Percentiles rank a stretch among this genome's conserved stretches.
phyloP scores from a whole-genome alignment of 441 rosid genomes.

The Populus trichocarpa region DNA sequence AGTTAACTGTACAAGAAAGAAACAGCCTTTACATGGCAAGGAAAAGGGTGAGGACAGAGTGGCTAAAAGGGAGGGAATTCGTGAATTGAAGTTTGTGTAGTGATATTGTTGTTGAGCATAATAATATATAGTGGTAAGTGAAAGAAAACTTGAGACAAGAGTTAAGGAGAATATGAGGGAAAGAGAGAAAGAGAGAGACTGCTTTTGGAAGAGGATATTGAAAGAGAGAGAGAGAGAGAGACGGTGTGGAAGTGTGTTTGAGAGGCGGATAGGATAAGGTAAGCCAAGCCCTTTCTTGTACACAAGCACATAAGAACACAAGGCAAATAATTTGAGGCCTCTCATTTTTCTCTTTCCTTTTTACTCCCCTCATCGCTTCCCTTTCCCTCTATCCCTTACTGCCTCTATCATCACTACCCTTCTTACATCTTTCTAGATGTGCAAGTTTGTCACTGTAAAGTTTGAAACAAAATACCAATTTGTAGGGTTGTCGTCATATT shows the following conservation, averaged over 20 bases:
- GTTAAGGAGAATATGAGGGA: constrained; percentile 8
- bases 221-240: background rate
- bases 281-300: constrained; percentile 26
- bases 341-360: constrained; percentile 41
- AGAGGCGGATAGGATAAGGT: constrained; percentile 73
- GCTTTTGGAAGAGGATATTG: constrained; percentile 20
- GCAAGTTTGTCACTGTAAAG: too few relatives aligned
- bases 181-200: background rate
- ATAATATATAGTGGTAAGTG: background rate
- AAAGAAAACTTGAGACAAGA: constrained; percentile 12
- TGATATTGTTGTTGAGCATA: background rate
- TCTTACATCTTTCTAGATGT: too few relatives aligned
- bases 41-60: background rate
- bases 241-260: background rate
- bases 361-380: background rate
- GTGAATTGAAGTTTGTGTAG: background rate
- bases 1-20: background rate
- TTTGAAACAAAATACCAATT: too few relatives aligned
- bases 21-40: background rate
- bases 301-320: constrained; percentile 26
- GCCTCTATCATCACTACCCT: too few relatives aligned
- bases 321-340: constrained; percentile 64
- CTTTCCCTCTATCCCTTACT: background rate
- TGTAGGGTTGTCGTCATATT: too few relatives aligned
- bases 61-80: background rate